Conservation (phyloP, 768 basidiomycete genomes). For the Boletus sp. region DNA sequence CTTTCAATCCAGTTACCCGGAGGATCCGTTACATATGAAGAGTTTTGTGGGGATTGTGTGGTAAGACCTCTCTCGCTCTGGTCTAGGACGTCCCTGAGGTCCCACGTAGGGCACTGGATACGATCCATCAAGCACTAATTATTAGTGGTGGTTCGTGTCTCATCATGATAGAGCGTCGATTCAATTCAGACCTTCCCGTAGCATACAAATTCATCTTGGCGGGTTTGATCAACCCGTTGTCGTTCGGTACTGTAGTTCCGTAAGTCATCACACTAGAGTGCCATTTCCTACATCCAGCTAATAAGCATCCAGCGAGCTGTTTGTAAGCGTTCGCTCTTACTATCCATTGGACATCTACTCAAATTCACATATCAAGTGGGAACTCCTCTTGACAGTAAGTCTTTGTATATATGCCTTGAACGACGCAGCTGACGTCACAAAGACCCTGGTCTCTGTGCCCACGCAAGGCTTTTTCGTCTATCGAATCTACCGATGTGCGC, state of each 20-base stretch:
- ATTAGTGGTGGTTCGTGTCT: slow-evolving; percentile 2
- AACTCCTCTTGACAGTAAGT: too few species aligned
- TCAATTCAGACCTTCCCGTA: background rate
- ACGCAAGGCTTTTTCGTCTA: too few species aligned
- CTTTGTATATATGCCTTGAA: too few species aligned
- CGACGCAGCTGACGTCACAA: too few species aligned
- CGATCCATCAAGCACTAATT: background rate
- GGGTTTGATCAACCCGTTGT: background rate
- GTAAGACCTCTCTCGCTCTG: background rate
- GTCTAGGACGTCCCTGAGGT: background rate
- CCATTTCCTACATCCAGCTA: background rate
- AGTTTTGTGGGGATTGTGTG: background rate
- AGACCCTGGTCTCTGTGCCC: too few species aligned
- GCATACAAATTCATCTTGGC: slow-evolving; percentile 2
- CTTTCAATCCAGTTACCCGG: background rate
- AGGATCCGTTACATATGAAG: background rate
- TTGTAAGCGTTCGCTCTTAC: background rate
- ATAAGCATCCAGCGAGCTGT: background rate
- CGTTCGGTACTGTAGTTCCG: background rate
- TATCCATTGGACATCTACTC: too few species aligned
- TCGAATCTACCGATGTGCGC: background rate
- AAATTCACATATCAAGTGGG: too few species aligned
- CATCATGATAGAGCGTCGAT: too few species aligned
- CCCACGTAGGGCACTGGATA: background rate
- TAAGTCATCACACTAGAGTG: background rate